Evolutionary conservation across 164 flowering plant species (phyloP), one percentile per base, ranked within the genome.

Genomic region (Warburgia ugandensis): DNA sequence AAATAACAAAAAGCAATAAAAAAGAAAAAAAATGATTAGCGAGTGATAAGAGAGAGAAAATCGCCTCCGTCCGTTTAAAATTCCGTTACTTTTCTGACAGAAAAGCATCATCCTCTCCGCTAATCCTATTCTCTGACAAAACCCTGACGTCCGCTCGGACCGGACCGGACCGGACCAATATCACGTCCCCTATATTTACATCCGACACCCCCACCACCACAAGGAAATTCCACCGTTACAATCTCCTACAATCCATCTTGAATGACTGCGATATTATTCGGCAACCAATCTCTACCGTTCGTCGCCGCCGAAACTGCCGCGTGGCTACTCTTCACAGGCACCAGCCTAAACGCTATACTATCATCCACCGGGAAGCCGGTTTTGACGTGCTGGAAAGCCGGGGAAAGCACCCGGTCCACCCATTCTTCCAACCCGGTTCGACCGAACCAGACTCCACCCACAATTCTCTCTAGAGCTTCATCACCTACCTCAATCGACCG

Each of bases 371-470:
- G 63, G 16, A 45, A 27, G 16, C 61, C 38, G 3, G 59, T 42
- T 50, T 75, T 83, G 50, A 91, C 70, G 57, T 79, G 80, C 5
- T 68, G 73, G 42, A 92, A 73, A 56, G 74, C 64, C 5, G 99
- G 91, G 17, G 64, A 75, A 43, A 92, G 36, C 4, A 70, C 86
- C 35, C 70, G 76, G 37, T 83, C 86, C 2, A 55, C 45, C 94
- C 94, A 92, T 40, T 84, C 80, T 37, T 78, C 91, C 17, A 86
- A 57, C 16, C 73, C 67, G 1, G 59, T 64, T 42, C 60, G 63
- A 25, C 95, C 84, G 23, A 79, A 61, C 95, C 95, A 92, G 26
- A 77, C 54, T 8, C 86, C 94, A 2, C 86, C 74, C 1, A 71
- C 51, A 9, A 92, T 76, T 60, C 73, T 82, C 32, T 77, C 84